Evolutionary conservation across 306 rosid genomes (phyloP).

Genomic region (Trifolium dubium): DNA sequence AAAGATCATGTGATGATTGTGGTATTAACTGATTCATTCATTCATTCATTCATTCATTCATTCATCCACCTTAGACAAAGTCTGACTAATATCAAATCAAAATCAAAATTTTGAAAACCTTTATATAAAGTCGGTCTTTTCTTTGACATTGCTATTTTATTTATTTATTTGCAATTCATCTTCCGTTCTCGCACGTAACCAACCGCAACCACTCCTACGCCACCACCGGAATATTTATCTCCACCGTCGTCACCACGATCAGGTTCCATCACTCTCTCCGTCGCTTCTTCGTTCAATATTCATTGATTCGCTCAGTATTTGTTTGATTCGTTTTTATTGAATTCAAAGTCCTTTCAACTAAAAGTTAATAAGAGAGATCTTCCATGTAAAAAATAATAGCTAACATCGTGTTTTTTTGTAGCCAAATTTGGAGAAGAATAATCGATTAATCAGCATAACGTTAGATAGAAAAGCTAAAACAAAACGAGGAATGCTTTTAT

Average conservation of each 20-base stretch:
- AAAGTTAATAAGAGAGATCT: neutral
- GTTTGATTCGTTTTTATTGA: neutral
- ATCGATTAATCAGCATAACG: slow-evolving; percentile 7
- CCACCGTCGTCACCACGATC: slow-evolving; percentile 6
- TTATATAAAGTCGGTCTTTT: neutral
- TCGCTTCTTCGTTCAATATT: neutral
- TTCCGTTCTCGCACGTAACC: slow-evolving; percentile 11
- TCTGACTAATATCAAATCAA: too few relatives aligned
- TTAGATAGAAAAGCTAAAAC: neutral
- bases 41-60: too few relatives aligned
- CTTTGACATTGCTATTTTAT: neutral
- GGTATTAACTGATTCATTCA: too few relatives aligned
- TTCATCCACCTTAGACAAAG: too few relatives aligned
- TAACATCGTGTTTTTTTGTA: neutral
- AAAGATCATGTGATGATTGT: too few relatives aligned
- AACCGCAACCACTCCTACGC: slow-evolving; percentile 10
- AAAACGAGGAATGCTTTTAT: neutral
- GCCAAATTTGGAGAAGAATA: slow-evolving; percentile 1
- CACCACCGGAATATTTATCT: slow-evolving; percentile 19
- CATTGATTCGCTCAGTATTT: neutral
- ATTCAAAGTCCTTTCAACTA: neutral
- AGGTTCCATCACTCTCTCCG: slow-evolving; percentile 16
- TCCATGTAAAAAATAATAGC: neutral
- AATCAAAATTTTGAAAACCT: too few relatives aligned
- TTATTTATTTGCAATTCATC: neutral